Evolutionary conservation across 768 basidiomycete species (phyloP), one percentile per base, ranked within the genome.

Genomic region (Kwoniella botswanensis): DNA sequence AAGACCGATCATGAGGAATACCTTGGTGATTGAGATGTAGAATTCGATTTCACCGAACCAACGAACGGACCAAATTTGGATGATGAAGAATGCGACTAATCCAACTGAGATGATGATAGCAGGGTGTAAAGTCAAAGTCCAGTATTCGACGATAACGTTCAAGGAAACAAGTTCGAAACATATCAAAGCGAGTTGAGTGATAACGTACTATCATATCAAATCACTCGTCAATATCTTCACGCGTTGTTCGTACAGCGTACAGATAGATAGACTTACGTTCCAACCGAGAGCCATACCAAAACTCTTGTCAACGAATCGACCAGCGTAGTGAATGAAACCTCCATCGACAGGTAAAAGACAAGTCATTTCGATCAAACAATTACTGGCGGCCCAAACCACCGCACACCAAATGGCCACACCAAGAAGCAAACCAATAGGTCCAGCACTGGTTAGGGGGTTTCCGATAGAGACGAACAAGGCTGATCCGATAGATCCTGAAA

Each of bases 1-100:
- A 17, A 89, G 75, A 26, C 87, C 86, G 58, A 86, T 72, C 21
- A 86, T 86, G 3, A 89, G 82, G 57, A 86, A 77, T 10, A 87
- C 85, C 74, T 89, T 74, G 74, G 65, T 64, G 56, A 71, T 42
- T 13, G 61, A 65, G 67, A 74, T 68, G 57, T 55, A 74, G 64
- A 74, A 74, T 60, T 74, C 74, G 46, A 65, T 63, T 60, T 74
- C 74, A 18, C 75, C 70, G 63, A 65, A 69, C 57, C 64, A 67
- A 56, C 71, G n/a, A 21, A 74, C 71, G 24, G 26, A 57, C 60
- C 62, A 72, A 24, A 69, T 55, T 42, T 74, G 67, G 55, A 72
- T 35, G 11, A 60, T 50, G 59, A 68, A 52, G 21, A 70, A 41
- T 12, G 68, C 46, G 22, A 71, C 75, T 12, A 76, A 58, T 17